Base-by-base conservation (phyloP, 1,139 yeast species). In the Suhomyces maxii region DNA sequence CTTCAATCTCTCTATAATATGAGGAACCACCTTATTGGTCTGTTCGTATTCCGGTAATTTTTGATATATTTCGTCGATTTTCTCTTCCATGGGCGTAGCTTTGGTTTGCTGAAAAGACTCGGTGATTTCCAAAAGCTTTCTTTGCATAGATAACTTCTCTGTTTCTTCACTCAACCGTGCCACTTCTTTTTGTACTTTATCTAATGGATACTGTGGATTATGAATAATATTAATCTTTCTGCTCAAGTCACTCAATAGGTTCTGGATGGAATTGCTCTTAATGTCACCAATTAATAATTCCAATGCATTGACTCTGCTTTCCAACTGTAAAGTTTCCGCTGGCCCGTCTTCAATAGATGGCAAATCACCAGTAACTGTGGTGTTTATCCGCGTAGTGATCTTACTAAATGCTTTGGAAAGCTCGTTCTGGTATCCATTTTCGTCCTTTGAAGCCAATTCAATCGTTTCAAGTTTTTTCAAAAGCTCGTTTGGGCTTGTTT, bases 1-100 rank as follows among this genome's bases (percentile, higher is more conserved):
- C 48, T 74, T 70, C 31, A 83, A 61, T 36, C 88, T 60, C 11
- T 62, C 55, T 3, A 77, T 45, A 1, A 81, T 45, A 3, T 63
- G 56, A 0, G 85, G 84, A 1, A 80, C 60, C 2, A 62, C 53
- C 7, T 57, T 51, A 13, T 63, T 64, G 34, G 72, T 61, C 1
- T 54, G 55, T 33, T 70, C 71, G n/a, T 80, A 61, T 1, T 64
- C 63, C 1, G 69, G 70, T 26, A 80, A 58, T 11, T 58, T 64
- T 2, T 52, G 55, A 49, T 73, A 73, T 4, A 82, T 49, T 45
- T 68, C 71, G 37, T 69, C 64, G 26, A 80, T 60, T 51, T 71
- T 71, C 3, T 56, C 57, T 28, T 60, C 55, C 31, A 53, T 23
- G 6, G 45, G 26, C 11, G 40, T 43, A 8, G 31, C 12, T 6